These are phyloP conservation scores for Chloromonas sp. DNA, from an alignment of 163 green algal genomes.

Conservation along the genomic window DNA sequence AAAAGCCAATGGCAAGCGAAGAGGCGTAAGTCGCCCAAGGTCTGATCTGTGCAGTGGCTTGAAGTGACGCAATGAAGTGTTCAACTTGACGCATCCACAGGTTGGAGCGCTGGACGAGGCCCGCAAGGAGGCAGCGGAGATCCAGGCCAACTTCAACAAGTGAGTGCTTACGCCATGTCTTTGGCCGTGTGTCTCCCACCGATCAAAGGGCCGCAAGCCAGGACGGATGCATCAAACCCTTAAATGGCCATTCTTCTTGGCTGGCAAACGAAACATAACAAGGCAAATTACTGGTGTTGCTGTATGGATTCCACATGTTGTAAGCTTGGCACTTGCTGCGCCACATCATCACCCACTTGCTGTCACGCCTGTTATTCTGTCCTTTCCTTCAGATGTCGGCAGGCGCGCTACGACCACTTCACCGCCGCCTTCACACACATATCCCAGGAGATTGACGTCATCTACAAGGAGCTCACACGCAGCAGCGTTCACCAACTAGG, in stretches of 20 bases:
- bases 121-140: conserved; percentile 27
- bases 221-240: too few species aligned
- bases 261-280: too few species aligned
- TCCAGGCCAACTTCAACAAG: conserved; percentile 10
- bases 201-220: neutral
- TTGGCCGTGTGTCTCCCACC: neutral
- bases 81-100: neutral
- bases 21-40: too few species aligned
- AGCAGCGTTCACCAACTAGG: conserved; percentile 57
- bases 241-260: too few species aligned
- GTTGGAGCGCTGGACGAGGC: conserved; percentile 41
- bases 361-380: neutral
- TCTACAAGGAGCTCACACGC: conserved; percentile 73
- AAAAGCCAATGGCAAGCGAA: too few species aligned
- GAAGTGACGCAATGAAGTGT: too few species aligned
- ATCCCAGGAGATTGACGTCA: conserved; percentile 58
- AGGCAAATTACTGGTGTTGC: too few species aligned
- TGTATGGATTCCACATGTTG: too few species aligned
- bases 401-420: conserved; percentile 71
- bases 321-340: too few species aligned
- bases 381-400: conserved; percentile 11
- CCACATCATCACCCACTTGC: neutral
- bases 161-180: neutral
- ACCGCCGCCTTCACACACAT: conserved; percentile 85
- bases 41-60: too few species aligned